phyloP scores from a whole-genome alignment of 352 stramenopile species.

The Pythium phragmiticola region DNA sequence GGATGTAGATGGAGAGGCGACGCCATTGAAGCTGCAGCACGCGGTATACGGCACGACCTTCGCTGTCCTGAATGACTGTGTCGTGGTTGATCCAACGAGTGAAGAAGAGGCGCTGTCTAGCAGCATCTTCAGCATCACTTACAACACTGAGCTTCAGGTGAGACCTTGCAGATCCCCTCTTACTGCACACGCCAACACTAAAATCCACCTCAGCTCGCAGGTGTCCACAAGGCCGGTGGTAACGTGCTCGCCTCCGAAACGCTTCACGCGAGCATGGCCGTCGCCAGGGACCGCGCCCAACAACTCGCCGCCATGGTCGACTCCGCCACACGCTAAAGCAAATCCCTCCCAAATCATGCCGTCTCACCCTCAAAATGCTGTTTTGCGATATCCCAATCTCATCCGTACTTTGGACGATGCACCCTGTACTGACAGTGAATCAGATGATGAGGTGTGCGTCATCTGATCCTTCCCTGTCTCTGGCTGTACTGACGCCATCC shows the following conservation, averaged over 20 bases:
- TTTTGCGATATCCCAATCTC: background rate
- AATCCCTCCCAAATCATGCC: background rate
- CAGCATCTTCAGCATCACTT: constrained; percentile 61
- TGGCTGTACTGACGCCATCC: background rate
- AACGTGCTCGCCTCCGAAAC: constrained; percentile 39
- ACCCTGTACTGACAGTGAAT: background rate
- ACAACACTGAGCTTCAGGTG: constrained; percentile 61
- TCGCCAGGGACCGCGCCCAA: constrained; percentile 45
- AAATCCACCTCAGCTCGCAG: constrained; percentile 17
- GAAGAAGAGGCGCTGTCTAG: constrained; percentile 66
- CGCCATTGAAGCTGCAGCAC: constrained; percentile 55
- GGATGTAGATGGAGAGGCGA: constrained; percentile 44
- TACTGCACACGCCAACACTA: background rate
- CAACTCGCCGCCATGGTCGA: constrained; percentile 45
- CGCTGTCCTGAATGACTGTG: constrained; percentile 45
- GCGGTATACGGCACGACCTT: constrained; percentile 67
- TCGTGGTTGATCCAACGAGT: constrained; percentile 73
- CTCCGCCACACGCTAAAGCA: constrained; percentile 5
- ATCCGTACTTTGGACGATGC: constrained; percentile 4
- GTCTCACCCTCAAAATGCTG: background rate
- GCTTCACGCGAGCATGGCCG: constrained; percentile 63
- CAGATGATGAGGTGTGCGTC: background rate
- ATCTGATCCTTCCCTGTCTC: constrained; percentile 4
- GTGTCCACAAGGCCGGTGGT: constrained; percentile 75
- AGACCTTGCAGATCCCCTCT: background rate